Evolutionary conservation across 225 moss, liverwort and hornwort species (phyloP), one percentile per base, ranked within the genome.

Genomic region (Sphagnum contortum): DNA sequence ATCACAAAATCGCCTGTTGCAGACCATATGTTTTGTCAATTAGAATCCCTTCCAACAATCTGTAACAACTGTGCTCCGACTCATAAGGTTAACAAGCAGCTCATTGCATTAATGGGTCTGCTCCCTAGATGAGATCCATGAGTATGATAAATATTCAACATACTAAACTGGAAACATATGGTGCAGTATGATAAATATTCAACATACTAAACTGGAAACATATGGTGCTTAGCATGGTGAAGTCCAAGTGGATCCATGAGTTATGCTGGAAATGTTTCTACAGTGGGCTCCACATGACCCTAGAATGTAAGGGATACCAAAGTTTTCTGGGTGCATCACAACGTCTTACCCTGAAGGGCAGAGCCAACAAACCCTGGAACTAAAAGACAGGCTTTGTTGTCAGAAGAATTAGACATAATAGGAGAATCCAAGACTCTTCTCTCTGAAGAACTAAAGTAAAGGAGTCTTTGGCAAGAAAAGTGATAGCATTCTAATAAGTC

Each of bases 1-100:
- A 50, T 90, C 84, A 47, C 72, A 75, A 69, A 84, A 87, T 64
- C 81, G 75, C 76, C 79, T 83, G 79, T 66, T 73, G 59, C 67
- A 61, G 5, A 58, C 29, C 14, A 53, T 10, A 58, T 13, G 14
- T 13, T 58, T 44, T 13, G 58, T 6, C 44, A 13, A 58, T 13
- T 11, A 57, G 4, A 57, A 57, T 4, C n/a, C n/a, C 56, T 57
- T 12, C 8, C 56, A 29, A 57, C 56, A 11, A 11, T 57, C 56
- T 4, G 11, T 11, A 57, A 13, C 56, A 57, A 11, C n/a, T 13
- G 9, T 12, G 55, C 55, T 10, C 11, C 55, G 8, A 56, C 0
- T 56, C 55, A 10, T 56, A 5, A 13, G 11, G 55, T 29, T 29
- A 29, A 29, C 12, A 56, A 10, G 55, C 9, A 56, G 12, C 9